phyloP scores from a whole-genome alignment of 225 moss, liverwort and hornwort species.

The Straminergon stramineum region DNA sequence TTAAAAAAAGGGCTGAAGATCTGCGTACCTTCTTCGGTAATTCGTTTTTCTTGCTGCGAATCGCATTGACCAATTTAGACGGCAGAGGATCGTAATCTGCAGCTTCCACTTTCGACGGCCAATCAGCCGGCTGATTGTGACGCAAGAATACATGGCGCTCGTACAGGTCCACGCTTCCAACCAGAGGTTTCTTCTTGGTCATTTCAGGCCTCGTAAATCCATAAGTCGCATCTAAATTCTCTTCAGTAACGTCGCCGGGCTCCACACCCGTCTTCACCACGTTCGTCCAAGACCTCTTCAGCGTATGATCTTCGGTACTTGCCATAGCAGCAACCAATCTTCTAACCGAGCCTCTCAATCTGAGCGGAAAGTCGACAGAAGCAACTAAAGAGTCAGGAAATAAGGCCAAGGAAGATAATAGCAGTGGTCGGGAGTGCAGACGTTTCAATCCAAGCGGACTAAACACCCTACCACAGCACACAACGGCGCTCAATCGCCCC shows the following conservation, averaged over 20 bases:
- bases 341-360: constrained; percentile 9
- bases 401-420: not conserved
- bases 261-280: constrained; percentile 27
- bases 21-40: constrained; percentile 58
- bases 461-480: not conserved
- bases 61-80: constrained; percentile 42
- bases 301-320: constrained; percentile 10
- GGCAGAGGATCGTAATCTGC: constrained; percentile 60
- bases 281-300: constrained; percentile 13
- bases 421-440: not conserved
- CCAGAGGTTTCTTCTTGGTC: constrained; percentile 37
- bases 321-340: constrained; percentile 22
- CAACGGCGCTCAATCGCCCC: not conserved
- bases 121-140: constrained; percentile 51
- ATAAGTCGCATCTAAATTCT: constrained; percentile 26
- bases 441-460: not conserved
- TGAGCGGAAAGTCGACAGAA: constrained; percentile 1
- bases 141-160: constrained; percentile 89
- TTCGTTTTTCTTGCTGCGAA: constrained; percentile 67
- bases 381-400: not conserved
- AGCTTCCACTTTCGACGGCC: constrained; percentile 77
- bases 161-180: constrained; percentile 70
- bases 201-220: constrained; percentile 79
- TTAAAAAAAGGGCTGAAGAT: not conserved
- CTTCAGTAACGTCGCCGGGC: not conserved